phyloP scores from a whole-genome alignment of 345 rosid genomes.

The Trapa bicornis region DNA sequence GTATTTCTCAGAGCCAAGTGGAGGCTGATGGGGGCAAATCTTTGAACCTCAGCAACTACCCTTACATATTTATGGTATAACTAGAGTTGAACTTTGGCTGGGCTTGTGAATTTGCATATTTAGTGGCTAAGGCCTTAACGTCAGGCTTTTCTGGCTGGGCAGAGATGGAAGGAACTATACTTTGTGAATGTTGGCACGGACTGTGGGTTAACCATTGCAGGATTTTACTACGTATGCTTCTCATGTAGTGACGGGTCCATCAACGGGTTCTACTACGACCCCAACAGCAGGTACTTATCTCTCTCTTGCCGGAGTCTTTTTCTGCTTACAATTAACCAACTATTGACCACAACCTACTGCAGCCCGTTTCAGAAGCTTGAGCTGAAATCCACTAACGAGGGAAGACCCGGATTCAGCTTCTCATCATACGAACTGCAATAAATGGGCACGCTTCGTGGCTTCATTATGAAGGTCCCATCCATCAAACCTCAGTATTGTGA shows the following conservation, averaged over 20 bases:
- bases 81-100: neutral
- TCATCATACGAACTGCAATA: slow-evolving; percentile 76
- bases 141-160: slow-evolving; percentile 13
- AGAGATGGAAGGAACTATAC: slow-evolving; percentile 97
- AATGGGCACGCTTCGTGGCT: neutral
- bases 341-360: slow-evolving; percentile 10
- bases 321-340: neutral
- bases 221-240: slow-evolving; percentile 93
- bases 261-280: slow-evolving; percentile 85
- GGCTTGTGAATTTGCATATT: neutral
- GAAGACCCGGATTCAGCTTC: slow-evolving; percentile 64
- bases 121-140: neutral
- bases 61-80: slow-evolving; percentile 68
- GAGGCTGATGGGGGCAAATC: slow-evolving; percentile 77
- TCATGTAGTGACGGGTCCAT: slow-evolving; percentile 86
- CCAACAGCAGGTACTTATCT: slow-evolving; percentile 59
- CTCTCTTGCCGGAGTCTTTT: neutral
- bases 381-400: slow-evolving; percentile 65
- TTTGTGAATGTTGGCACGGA: slow-evolving; percentile 92
- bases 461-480: neutral
- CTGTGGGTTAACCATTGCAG: slow-evolving; percentile 91
- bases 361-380: slow-evolving; percentile 95
- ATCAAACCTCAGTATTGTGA: neutral
- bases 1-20: slow-evolving; percentile 46
- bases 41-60: slow-evolving; percentile 64